A percentile compares a stretch with the other conserved stretches of the same genome.
These are phyloP conservation scores for Pholiota molesta DNA, from an alignment of 768 basidiomycete genomes.

Conservation along the genomic window DNA sequence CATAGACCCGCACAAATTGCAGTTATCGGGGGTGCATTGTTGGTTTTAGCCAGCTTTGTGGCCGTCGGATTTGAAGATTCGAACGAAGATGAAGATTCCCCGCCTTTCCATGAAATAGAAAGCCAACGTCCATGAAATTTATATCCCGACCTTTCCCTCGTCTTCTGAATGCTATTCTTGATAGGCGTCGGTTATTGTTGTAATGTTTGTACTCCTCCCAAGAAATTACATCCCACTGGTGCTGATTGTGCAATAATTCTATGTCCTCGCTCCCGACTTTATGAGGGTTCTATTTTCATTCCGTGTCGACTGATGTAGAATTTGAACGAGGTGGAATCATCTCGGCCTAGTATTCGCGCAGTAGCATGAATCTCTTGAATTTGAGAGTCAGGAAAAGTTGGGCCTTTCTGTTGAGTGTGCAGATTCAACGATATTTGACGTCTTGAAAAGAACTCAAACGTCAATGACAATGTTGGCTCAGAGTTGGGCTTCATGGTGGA, in stretches of 20 bases:
- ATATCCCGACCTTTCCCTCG: too few relatives aligned
- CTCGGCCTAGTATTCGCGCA: not conserved
- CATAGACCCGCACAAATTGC: slow-evolving; percentile 49
- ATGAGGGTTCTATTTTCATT: not conserved
- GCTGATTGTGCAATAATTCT: not conserved
- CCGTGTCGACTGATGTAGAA: not conserved
- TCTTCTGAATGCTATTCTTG: too few relatives aligned
- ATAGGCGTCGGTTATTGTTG: too few relatives aligned
- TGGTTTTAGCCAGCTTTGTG: slow-evolving; percentile 82
- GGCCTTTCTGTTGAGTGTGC: not conserved
- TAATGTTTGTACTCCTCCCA: too few relatives aligned
- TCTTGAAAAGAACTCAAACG: not conserved
- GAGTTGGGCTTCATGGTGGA: not conserved
- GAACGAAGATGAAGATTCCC: slow-evolving; percentile 18
- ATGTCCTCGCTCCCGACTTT: not conserved
- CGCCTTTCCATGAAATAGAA: not conserved
- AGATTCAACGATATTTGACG: not conserved
- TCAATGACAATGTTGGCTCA: not conserved
- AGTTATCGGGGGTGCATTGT: slow-evolving; percentile 71
- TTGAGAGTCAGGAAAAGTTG: not conserved
- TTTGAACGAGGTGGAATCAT: not conserved
- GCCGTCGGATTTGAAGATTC: slow-evolving; percentile 32
- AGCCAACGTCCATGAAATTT: slow-evolving; percentile 11
- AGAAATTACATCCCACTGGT: not conserved
- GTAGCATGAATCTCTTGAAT: not conserved